phyloP scores from a whole-genome alignment of 495 filamentous ascomycete species.

The Penicillium goetzii region DNA sequence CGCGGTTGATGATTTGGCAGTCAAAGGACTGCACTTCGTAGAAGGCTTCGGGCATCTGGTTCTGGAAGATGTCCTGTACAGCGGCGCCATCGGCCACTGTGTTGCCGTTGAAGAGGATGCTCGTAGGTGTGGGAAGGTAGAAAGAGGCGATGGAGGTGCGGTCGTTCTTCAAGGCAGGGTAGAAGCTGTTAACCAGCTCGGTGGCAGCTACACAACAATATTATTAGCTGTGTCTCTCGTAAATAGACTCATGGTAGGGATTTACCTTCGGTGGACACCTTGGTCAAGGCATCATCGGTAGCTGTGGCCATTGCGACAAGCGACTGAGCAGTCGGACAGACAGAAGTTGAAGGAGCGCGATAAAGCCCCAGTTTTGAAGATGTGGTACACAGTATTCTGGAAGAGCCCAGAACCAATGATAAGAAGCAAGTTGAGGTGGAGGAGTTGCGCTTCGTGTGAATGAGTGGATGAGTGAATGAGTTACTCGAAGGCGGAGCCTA shows the following conservation, averaged over 20 bases:
- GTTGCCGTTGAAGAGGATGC: slow-evolving; percentile 71
- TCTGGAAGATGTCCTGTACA: slow-evolving; percentile 63
- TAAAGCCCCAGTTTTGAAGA: neutral
- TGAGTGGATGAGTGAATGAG: neutral
- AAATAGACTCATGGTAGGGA: neutral
- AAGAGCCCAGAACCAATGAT: neutral
- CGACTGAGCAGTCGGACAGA: neutral
- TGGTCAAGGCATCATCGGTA: slow-evolving; percentile 48
- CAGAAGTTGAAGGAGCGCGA: neutral
- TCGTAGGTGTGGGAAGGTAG: slow-evolving; percentile 57
- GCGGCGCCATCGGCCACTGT: slow-evolving; percentile 55
- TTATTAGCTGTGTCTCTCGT: neutral
- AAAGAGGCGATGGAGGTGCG: slow-evolving; percentile 57
- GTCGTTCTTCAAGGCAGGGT: slow-evolving; percentile 58
- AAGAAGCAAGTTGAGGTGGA: neutral
- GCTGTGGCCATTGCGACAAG: slow-evolving; percentile 40
- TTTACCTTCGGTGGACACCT: slow-evolving; percentile 55
- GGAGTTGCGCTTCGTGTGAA: neutral
- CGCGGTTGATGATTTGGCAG: slow-evolving; percentile 72
- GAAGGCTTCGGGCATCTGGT: slow-evolving; percentile 60
- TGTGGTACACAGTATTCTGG: neutral
- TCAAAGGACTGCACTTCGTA: slow-evolving; percentile 72
- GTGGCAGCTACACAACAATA: slow-evolving; percentile 44
- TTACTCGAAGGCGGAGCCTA: neutral
- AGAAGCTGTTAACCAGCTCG: slow-evolving; percentile 57